Evolutionary conservation across 192 early-diverging fungal genomes (phyloP).

Genomic region (Phlyctochytrium planicorne): DNA sequence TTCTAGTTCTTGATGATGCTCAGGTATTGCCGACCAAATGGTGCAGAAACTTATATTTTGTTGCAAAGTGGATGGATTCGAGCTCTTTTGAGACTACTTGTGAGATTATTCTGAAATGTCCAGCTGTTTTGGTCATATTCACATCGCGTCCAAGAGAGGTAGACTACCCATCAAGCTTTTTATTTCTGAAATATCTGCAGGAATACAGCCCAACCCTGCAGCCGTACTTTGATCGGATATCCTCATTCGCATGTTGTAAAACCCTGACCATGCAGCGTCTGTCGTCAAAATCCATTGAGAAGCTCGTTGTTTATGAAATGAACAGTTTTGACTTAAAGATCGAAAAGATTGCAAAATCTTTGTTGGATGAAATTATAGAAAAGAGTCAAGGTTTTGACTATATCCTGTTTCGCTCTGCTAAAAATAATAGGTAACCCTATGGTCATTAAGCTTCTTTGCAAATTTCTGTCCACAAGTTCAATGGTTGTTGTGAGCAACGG

Average conservation of each 20-base stretch:
- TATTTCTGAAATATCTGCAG: background rate
- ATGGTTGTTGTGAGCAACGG: too few species aligned
- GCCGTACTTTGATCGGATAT: too few species aligned
- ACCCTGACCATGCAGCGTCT: background rate
- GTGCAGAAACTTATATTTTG: too few species aligned
- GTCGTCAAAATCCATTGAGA: background rate
- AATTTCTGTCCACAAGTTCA: too few species aligned
- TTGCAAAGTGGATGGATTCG: background rate
- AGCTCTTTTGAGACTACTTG: background rate
- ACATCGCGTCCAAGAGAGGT: background rate
- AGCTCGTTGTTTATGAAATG: background rate
- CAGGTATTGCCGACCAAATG: too few species aligned
- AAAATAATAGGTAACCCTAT: too few species aligned
- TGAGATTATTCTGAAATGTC: background rate
- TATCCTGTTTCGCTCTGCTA: too few species aligned
- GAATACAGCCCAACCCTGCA: too few species aligned
- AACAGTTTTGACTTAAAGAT: background rate
- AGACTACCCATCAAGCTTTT: background rate
- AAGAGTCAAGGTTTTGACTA: too few species aligned
- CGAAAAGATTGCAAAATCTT: background rate
- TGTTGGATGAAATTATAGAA: background rate
- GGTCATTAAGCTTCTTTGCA: too few species aligned
- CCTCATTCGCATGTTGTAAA: too few species aligned
- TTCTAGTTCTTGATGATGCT: too few species aligned
- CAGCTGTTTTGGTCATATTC: background rate